Conservation (phyloP, 2,329 filamentous ascomycete genomes). For the Acephala macrosclerotiorum region DNA sequence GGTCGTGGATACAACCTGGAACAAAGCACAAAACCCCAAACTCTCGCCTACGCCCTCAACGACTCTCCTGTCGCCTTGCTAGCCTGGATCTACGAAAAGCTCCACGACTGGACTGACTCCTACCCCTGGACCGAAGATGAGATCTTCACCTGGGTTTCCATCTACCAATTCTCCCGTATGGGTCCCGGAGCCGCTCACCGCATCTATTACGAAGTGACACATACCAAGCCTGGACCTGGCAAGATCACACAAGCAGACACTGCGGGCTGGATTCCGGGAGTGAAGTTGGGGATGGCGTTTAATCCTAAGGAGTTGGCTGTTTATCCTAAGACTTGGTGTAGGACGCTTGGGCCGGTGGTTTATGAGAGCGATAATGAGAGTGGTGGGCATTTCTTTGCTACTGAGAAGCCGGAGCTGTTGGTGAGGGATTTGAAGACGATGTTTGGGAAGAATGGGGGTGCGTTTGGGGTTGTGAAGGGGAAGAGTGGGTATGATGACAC, state of each 20-base stretch:
- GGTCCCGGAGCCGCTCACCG: constrained; percentile 71
- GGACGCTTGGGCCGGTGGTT: constrained; percentile 67
- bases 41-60: constrained; percentile 71
- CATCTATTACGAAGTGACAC: constrained; percentile 75
- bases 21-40: constrained; percentile 76
- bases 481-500: constrained; percentile 40
- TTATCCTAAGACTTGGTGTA: constrained; percentile 61
- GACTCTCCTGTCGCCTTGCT: constrained; percentile 76
- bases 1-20: constrained; percentile 62
- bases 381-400: constrained; percentile 66
- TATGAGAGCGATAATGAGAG: constrained; percentile 52
- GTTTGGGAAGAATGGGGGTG: constrained; percentile 61
- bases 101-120: constrained; percentile 76
- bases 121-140: constrained; percentile 81
- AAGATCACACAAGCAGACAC: constrained; percentile 41
- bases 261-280: constrained; percentile 31
- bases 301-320: constrained; percentile 66
- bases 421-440: constrained; percentile 61
- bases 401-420: constrained; percentile 62
- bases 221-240: constrained; percentile 44
- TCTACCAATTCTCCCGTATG: constrained; percentile 75
- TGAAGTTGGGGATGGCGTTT: constrained; percentile 57
- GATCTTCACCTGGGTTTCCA: constrained; percentile 75
- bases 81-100: constrained; percentile 83
- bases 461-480: constrained; percentile 44